Percentiles rank a stretch among this genome's conserved stretches.
phyloP scores from a whole-genome alignment of 164 flowering plant species.

The Protea cynaroides region DNA sequence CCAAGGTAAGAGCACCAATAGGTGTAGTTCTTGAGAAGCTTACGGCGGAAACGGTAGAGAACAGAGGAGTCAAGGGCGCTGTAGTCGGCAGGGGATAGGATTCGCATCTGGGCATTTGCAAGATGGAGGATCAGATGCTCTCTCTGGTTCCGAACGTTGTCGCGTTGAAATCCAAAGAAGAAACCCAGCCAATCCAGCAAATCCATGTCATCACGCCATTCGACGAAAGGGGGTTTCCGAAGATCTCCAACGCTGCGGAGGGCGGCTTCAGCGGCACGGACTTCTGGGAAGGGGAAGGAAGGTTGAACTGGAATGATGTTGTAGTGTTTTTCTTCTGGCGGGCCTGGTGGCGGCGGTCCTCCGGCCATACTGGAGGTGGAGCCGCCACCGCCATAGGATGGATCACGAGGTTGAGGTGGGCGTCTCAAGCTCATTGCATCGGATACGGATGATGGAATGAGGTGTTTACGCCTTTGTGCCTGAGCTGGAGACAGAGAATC shows the following conservation, averaged over 20 bases:
- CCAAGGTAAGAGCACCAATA: slow-evolving; percentile 83
- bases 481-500: too few relatives aligned
- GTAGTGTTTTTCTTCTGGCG: slow-evolving; percentile 8
- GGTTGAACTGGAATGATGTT: slow-evolving; percentile 74
- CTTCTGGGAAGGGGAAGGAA: slow-evolving; percentile 70
- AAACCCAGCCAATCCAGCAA: slow-evolving; percentile 84
- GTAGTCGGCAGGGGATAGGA: slow-evolving; percentile 48
- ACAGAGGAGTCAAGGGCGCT: slow-evolving; percentile 53
- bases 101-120: slow-evolving; percentile 90
- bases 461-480: too few relatives aligned
- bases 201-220: slow-evolving; percentile 48
- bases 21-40: slow-evolving; percentile 63
- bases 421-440: too few relatives aligned
- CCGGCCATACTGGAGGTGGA: neutral
- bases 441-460: too few relatives aligned
- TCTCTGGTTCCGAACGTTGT: slow-evolving; percentile 80
- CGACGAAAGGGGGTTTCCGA: slow-evolving; percentile 46
- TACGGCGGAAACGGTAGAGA: slow-evolving; percentile 52
- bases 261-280: slow-evolving; percentile 76
- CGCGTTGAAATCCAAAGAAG: slow-evolving; percentile 82
- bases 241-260: slow-evolving; percentile 56
- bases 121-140: slow-evolving; percentile 90
- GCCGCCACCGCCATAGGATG: neutral
- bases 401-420: neutral
- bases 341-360: neutral